A percentile compares a stretch with the other conserved stretches of the same genome.
phyloP scores from a whole-genome alignment of 371 early-diverging fungal genomes.

The Circinella minor region DNA sequence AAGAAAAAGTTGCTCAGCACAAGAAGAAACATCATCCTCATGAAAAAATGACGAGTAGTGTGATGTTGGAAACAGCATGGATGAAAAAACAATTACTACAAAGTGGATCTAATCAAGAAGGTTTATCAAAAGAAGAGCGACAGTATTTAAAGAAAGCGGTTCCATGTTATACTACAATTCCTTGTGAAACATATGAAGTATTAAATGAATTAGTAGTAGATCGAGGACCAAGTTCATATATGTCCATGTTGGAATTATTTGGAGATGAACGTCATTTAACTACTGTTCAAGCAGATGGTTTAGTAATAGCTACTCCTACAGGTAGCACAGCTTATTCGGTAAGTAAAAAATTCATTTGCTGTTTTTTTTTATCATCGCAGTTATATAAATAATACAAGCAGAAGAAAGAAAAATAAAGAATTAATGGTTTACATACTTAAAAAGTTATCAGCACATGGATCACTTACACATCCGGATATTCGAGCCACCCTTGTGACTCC shows the following conservation, averaged over 20 bases:
- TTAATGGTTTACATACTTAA: no score
- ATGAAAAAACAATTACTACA: conserved; percentile 28
- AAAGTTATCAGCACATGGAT: conserved; percentile 90
- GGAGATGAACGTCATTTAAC: conserved; percentile 86
- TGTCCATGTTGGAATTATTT: conserved; percentile 88
- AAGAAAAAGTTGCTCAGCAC: no score
- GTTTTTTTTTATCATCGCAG: no score
- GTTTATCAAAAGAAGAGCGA: conserved; percentile 7
- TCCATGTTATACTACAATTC: conserved; percentile 39
- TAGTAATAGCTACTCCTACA: conserved; percentile 92
- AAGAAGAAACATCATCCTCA: background rate
- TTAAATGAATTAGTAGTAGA: conserved; percentile 86
- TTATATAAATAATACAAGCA: no score
- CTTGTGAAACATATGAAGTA: conserved; percentile 61
- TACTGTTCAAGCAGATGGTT: conserved; percentile 88
- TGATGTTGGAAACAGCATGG: conserved; percentile 36
- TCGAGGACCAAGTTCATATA: conserved; percentile 88
- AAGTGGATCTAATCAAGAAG: background rate
- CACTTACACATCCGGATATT: conserved; percentile 93
- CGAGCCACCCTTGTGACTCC: conserved; percentile 93
- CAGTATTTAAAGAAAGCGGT: conserved; percentile 22
- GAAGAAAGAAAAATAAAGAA: no score
- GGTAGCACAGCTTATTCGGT: conserved; percentile 95
- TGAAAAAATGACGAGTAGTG: background rate
- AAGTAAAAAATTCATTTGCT: conserved; percentile 21